phyloP scores from a whole-genome alignment of 805 yeast species.

The Candida railenensis region DNA sequence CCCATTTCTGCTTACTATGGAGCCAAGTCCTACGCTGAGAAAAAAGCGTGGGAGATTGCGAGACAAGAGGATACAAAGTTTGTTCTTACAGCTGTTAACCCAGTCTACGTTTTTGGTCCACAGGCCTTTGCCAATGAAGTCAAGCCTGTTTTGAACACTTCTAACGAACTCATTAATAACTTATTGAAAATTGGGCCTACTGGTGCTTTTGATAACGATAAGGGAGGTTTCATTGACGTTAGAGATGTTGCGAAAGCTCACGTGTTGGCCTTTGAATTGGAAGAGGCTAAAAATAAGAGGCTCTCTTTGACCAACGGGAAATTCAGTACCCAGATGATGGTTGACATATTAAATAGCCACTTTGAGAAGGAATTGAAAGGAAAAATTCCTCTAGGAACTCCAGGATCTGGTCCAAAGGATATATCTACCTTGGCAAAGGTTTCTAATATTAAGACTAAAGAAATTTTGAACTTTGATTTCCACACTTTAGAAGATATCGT shows the following conservation, averaged over 20 bases:
- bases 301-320: slow-evolving; percentile 20
- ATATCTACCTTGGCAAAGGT: slow-evolving; percentile 18
- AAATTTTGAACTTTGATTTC: slow-evolving; percentile 18
- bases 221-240: slow-evolving; percentile 46
- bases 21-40: slow-evolving; percentile 36
- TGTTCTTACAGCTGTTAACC: slow-evolving; percentile 44
- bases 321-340: slow-evolving; percentile 25
- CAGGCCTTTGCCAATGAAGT: slow-evolving; percentile 41
- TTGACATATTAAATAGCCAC: slow-evolving; percentile 33
- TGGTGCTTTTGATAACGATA: slow-evolving; percentile 12
- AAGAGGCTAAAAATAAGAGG: slow-evolving; percentile 21
- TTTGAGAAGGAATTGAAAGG: slow-evolving; percentile 42
- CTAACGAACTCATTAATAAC: slow-evolving; percentile 25
- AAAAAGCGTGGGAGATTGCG: slow-evolving; percentile 30
- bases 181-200: slow-evolving; percentile 23
- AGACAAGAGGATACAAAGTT: slow-evolving; percentile 27
- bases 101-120: slow-evolving; percentile 48
- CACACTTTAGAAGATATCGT: slow-evolving; percentile 17
- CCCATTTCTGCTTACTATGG: slow-evolving; percentile 41
- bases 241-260: slow-evolving; percentile 65
- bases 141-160: slow-evolving; percentile 15
- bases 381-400: slow-evolving; percentile 28
- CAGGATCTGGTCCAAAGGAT: slow-evolving; percentile 21
- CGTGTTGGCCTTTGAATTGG: slow-evolving; percentile 45
- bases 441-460: slow-evolving; percentile 16